A percentile compares a stretch with the other conserved stretches of the same genome.
Evolutionary conservation across 495 filamentous ascomycete genomes (phyloP).

Genomic region (Penicillium tannophilum): DNA sequence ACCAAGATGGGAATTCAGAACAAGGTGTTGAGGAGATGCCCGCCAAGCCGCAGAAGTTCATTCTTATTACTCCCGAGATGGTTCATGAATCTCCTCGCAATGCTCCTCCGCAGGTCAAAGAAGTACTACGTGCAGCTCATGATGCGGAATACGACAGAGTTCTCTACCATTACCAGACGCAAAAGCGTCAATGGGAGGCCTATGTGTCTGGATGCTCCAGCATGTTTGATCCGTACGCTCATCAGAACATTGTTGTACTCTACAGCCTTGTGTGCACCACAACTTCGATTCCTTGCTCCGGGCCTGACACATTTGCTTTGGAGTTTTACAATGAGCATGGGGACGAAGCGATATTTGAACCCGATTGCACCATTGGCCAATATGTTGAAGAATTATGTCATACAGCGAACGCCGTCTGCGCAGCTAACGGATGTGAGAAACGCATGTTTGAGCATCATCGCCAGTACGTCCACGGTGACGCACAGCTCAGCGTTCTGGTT

Average conservation of each 20-base stretch:
- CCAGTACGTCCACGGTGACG: conserved; percentile 96
- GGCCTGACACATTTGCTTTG: conserved; percentile 81
- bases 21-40: conserved; percentile 58
- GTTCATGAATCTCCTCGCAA: conserved; percentile 76
- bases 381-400: conserved; percentile 92
- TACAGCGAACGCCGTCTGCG: conserved; percentile 72
- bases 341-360: conserved; percentile 63
- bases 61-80: conserved; percentile 92
- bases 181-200: conserved; percentile 93
- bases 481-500: conserved; percentile 85
- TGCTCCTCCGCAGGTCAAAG: conserved; percentile 81
- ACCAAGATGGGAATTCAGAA: conserved; percentile 66
- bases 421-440: conserved; percentile 80
- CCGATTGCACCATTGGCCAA: conserved; percentile 90
- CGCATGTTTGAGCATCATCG: conserved; percentile 93
- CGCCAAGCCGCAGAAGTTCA: conserved; percentile 67
- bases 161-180: conserved; percentile 88
- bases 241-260: conserved; percentile 94
- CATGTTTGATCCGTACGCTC: conserved; percentile 89
- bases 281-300: conserved; percentile 88
- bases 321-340: conserved; percentile 92
- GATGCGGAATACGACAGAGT: conserved; percentile 97
- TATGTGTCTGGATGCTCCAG: conserved; percentile 81
- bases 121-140: conserved; percentile 91
- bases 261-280: conserved; percentile 89